Conservation (phyloP, 805 yeast genomes). For the Barnettozyma wickerhamii region DNA sequence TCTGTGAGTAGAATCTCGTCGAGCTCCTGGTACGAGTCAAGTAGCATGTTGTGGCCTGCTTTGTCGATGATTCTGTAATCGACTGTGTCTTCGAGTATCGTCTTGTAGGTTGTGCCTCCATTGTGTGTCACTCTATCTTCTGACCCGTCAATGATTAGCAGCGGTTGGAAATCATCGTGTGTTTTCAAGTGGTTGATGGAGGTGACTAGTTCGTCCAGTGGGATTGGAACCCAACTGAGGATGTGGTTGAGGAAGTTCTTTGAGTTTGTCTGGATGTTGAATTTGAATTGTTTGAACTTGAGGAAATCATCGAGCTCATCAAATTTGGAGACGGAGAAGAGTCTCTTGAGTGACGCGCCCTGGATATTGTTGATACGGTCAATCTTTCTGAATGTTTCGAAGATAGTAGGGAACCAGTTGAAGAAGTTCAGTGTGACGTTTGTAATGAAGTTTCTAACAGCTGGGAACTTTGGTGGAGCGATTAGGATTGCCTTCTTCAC, state of each 20-base stretch:
- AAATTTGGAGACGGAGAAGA: slow-evolving; percentile 12
- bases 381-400: slow-evolving; percentile 21
- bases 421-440: slow-evolving; percentile 1
- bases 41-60: slow-evolving; percentile 22
- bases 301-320: slow-evolving; percentile 12
- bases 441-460: slow-evolving; percentile 6
- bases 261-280: slow-evolving; percentile 22
- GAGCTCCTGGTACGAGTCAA: slow-evolving; percentile 17
- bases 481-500: slow-evolving; percentile 30
- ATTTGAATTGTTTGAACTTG: slow-evolving; percentile 26
- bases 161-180: background rate
- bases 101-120: slow-evolving; percentile 22
- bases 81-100: slow-evolving; percentile 14
- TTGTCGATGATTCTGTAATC: slow-evolving; percentile 15
- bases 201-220: slow-evolving; percentile 14
- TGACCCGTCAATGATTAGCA: slow-evolving; percentile 21
- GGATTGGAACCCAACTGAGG: slow-evolving; percentile 16
- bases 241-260: slow-evolving; percentile 20
- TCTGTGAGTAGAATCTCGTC: slow-evolving; percentile 10
- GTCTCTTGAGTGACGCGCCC: slow-evolving; percentile 17
- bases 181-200: slow-evolving; percentile 7
- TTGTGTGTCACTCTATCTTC: slow-evolving; percentile 20
- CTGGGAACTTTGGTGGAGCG: slow-evolving; percentile 41
- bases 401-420: slow-evolving; percentile 10
- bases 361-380: slow-evolving; percentile 24